Conservation (phyloP, 345 rosid genomes). For the Lepidium aucheri region DNA sequence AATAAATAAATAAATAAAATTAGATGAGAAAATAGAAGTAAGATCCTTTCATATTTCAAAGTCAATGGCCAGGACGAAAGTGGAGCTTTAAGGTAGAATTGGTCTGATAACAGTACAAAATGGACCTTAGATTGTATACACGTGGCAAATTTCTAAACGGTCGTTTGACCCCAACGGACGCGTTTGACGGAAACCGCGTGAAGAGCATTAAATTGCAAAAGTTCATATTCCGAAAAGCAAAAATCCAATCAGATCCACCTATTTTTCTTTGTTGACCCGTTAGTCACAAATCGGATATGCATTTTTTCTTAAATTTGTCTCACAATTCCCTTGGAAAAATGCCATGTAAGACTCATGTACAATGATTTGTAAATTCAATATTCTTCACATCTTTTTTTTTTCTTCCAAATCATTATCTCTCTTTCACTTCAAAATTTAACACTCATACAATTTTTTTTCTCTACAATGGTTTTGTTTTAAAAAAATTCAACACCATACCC, state of each 20-base stretch:
- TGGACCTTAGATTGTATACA: neutral
- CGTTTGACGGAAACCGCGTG: slow-evolving; percentile 24
- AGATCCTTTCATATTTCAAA: neutral
- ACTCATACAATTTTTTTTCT: too few relatives aligned
- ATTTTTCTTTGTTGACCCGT: neutral
- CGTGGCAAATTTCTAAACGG: neutral
- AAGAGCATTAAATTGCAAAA: slow-evolving; percentile 1
- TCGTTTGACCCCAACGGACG: neutral
- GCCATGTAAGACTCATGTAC: too few relatives aligned
- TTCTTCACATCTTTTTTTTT: too few relatives aligned
- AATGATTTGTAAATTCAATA: too few relatives aligned
- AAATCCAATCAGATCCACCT: neutral
- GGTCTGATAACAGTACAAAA: neutral
- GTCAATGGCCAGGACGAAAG: neutral
- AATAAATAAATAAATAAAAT: neutral
- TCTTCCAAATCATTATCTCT: too few relatives aligned
- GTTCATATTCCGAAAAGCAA: neutral
- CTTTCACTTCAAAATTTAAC: too few relatives aligned
- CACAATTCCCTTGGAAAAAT: neutral
- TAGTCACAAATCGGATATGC: neutral
- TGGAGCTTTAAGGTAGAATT: neutral
- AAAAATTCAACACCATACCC: too few relatives aligned
- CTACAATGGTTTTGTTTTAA: too few relatives aligned
- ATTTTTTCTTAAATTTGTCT: neutral
- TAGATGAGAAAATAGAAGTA: neutral